Evolutionary conservation across 768 basidiomycete genomes (phyloP).

Genomic region (Termitomyces sp.): DNA sequence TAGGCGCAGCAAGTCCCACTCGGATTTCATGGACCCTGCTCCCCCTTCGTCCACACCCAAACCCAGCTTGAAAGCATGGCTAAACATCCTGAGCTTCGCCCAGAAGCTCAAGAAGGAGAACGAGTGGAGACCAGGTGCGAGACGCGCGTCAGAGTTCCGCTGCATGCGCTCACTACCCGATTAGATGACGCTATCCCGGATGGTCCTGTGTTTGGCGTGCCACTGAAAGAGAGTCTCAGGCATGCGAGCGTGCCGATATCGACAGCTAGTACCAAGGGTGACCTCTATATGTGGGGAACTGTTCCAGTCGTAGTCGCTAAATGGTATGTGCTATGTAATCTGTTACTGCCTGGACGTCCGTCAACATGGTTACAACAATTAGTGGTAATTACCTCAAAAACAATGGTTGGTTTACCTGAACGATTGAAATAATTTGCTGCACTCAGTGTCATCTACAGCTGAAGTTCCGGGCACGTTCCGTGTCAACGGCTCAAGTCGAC

Average conservation of each 20-base stretch:
- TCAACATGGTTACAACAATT: neutral
- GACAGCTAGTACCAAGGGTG: slow-evolving; percentile 77
- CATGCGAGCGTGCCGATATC: slow-evolving; percentile 93
- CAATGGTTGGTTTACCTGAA: slow-evolving; percentile 50
- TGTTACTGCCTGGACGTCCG: slow-evolving; percentile 1
- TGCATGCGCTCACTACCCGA: neutral
- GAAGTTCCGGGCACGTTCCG: slow-evolving; percentile 93
- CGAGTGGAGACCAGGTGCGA: slow-evolving; percentile 37
- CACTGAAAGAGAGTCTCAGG: slow-evolving; percentile 76
- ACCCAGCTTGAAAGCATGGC: slow-evolving; percentile 74
- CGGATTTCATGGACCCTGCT: slow-evolving; percentile 8
- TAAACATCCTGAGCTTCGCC: slow-evolving; percentile 66
- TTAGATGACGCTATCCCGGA: slow-evolving; percentile 5
- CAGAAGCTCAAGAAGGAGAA: slow-evolving; percentile 58
- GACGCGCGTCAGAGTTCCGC: neutral
- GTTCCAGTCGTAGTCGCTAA: slow-evolving; percentile 98
- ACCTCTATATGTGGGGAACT: slow-evolving; percentile 88
- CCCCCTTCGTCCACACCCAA: slow-evolving; percentile 33
- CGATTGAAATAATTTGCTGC: neutral
- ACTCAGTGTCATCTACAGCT: slow-evolving; percentile 34
- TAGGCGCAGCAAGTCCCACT: slow-evolving; percentile 12
- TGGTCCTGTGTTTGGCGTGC: slow-evolving; percentile 70
- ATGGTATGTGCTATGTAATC: slow-evolving; percentile 53
- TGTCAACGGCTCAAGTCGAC: slow-evolving; percentile 90
- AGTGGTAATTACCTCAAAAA: slow-evolving; percentile 95